phyloP scores from a whole-genome alignment of 768 basidiomycete species.

The Solioccasus polychromus region DNA sequence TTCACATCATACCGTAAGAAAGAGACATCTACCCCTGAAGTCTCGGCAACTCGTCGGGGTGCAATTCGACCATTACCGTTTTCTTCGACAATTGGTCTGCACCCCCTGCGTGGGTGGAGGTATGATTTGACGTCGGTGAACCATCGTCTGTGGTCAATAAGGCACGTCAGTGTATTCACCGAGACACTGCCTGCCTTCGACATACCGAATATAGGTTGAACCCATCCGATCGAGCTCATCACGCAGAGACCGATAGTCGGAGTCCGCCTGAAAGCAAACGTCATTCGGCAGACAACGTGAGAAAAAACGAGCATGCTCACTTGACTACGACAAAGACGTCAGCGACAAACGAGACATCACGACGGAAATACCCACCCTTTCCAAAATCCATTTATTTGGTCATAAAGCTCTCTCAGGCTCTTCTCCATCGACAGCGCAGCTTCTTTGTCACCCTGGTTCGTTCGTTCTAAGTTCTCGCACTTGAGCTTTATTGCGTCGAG shows the following conservation, averaged over 20 bases:
- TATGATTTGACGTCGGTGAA: too few species aligned
- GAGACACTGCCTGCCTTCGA: too few species aligned
- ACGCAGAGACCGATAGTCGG: constrained; percentile 28
- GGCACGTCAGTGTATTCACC: too few species aligned
- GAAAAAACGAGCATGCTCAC: constrained; percentile 22
- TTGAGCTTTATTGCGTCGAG: constrained; percentile 39
- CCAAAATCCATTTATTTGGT: constrained; percentile 43
- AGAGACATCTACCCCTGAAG: too few species aligned
- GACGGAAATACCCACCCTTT: constrained; percentile 29
- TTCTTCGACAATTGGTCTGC: too few species aligned
- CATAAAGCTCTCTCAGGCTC: constrained; percentile 51
- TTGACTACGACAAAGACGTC: constrained; percentile 32
- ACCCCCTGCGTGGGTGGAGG: too few species aligned
- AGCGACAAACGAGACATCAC: constrained; percentile 14
- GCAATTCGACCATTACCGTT: too few species aligned
- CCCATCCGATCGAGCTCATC: constrained; percentile 27
- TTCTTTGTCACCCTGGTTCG: constrained; percentile 49
- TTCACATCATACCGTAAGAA: too few species aligned
- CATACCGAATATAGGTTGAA: too few species aligned
- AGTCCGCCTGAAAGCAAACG: constrained; percentile 19
- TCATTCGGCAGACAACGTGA: constrained; percentile 6
- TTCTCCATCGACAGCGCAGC: constrained; percentile 49
- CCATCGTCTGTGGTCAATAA: too few species aligned
- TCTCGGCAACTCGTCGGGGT: too few species aligned
- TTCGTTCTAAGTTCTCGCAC: constrained; percentile 39